Evolutionary conservation across 2,329 filamentous ascomycete genomes (phyloP).

Genomic region (Ophiostoma triangulosporum): DNA sequence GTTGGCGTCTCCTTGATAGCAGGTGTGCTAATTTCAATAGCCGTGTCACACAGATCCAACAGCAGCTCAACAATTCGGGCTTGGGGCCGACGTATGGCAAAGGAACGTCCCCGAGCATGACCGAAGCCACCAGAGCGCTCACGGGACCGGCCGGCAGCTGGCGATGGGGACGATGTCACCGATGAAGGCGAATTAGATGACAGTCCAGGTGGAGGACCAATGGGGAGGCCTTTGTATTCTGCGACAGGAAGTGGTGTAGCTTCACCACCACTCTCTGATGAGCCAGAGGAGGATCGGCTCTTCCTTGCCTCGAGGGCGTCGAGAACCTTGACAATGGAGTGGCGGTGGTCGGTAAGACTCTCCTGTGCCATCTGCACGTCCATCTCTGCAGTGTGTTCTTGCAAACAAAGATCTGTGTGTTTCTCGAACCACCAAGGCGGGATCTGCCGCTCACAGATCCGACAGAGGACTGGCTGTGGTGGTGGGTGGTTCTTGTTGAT

Average conservation of each 20-base stretch:
- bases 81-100: slow-evolving; percentile 79
- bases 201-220: slow-evolving; percentile 48
- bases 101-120: slow-evolving; percentile 73
- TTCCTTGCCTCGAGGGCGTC: slow-evolving; percentile 77
- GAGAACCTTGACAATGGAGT: slow-evolving; percentile 86
- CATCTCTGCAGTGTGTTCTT: slow-evolving; percentile 94
- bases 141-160: slow-evolving; percentile 59
- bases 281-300: slow-evolving; percentile 42
- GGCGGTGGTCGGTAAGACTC: slow-evolving; percentile 78
- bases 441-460: slow-evolving; percentile 94
- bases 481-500: slow-evolving; percentile 66
- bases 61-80: slow-evolving; percentile 90
- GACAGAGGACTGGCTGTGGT: slow-evolving; percentile 75
- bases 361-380: slow-evolving; percentile 95
- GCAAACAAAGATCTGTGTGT: slow-evolving; percentile 87
- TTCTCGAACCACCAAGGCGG: slow-evolving; percentile 99
- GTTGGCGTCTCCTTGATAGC: slow-evolving; percentile 74
- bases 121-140: slow-evolving; percentile 58
- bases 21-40: slow-evolving; percentile 86
- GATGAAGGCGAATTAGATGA: slow-evolving; percentile 39
- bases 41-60: slow-evolving; percentile 88
- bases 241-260: slow-evolving; percentile 38
- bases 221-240: slow-evolving; percentile 79
- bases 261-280: slow-evolving; percentile 23
- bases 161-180: slow-evolving; percentile 47